These are phyloP conservation scores for Scenedesmus sp. DNA, from an alignment of 163 green algal genomes.

Conservation along the genomic window DNA sequence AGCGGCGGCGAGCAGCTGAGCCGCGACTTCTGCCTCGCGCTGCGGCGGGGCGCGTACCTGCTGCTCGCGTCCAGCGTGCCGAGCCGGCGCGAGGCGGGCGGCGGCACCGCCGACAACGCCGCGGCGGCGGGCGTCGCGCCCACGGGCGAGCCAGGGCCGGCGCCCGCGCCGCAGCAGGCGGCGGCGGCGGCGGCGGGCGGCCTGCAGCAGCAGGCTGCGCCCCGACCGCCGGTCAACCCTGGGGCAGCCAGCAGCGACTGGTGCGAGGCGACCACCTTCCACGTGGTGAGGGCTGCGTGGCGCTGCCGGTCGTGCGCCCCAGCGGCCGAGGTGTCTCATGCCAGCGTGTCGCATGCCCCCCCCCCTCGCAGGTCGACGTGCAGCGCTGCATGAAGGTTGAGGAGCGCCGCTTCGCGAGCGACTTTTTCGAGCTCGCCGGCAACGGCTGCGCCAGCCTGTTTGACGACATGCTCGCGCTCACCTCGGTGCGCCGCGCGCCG, in stretches of 20 bases:
- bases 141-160: background rate
- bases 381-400: conserved; percentile 32
- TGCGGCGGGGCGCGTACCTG: background rate
- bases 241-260: background rate
- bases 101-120: background rate
- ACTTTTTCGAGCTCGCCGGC: conserved; percentile 38
- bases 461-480: conserved; percentile 32
- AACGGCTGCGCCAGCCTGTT: conserved; percentile 26
- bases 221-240: too few relatives aligned
- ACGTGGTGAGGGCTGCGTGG: too few relatives aligned
- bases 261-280: too few relatives aligned
- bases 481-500: conserved; percentile 37
- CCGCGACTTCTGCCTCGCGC: conserved; percentile 29
- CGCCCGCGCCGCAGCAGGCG: background rate
- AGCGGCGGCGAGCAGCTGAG: conserved; percentile 13
- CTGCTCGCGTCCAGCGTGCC: conserved; percentile 22
- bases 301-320: too few relatives aligned
- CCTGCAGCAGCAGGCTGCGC: conserved; percentile 21
- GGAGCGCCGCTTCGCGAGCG: background rate
- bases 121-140: background rate
- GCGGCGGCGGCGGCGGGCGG: background rate
- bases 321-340: too few relatives aligned
- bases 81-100: background rate
- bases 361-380: conserved; percentile 23
- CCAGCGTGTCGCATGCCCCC: too few relatives aligned